Evolutionary conservation across 108 stramenopile genomes (phyloP).

Genomic region (Chaetoceros muelleri): DNA sequence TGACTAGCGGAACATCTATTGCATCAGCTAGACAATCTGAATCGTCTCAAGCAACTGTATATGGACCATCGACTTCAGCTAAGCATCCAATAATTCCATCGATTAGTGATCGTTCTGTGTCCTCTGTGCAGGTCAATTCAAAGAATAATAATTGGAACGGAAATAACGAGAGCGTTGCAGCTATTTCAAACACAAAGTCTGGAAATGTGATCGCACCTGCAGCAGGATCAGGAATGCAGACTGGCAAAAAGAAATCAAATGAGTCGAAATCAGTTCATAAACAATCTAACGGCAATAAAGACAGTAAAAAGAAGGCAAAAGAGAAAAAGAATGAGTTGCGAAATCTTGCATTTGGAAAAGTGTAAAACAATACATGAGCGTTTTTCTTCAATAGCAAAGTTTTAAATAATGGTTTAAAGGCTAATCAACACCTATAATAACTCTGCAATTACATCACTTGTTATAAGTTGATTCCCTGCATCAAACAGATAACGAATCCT

Average conservation of each 20-base stretch:
- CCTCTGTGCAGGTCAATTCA: constrained; percentile 4
- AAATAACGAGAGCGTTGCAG: constrained; percentile 5
- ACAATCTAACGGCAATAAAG: background rate
- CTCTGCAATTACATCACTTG: background rate
- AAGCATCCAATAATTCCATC: background rate
- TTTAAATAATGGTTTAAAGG: too few species aligned
- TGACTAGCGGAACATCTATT: background rate
- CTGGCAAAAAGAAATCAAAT: constrained; percentile 18
- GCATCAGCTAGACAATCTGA: background rate
- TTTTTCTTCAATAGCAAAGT: too few species aligned
- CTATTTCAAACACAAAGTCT: constrained; percentile 21
- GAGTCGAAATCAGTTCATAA: constrained; percentile 1
- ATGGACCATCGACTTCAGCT: background rate
- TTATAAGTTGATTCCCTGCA: background rate
- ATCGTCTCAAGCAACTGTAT: background rate
- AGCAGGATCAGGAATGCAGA: constrained; percentile 17
- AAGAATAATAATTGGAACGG: constrained; percentile 36
- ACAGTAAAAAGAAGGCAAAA: constrained; percentile 28
- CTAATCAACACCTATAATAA: too few species aligned
- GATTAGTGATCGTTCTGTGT: background rate
- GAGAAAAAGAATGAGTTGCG: constrained; percentile 36
- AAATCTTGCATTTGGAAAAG: constrained; percentile 34
- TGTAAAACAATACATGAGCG: too few species aligned
- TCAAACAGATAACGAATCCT: constrained; percentile 74
- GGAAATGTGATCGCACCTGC: constrained; percentile 20